phyloP scores from a whole-genome alignment of 495 filamentous ascomycete species.

The Tuber indicum region DNA sequence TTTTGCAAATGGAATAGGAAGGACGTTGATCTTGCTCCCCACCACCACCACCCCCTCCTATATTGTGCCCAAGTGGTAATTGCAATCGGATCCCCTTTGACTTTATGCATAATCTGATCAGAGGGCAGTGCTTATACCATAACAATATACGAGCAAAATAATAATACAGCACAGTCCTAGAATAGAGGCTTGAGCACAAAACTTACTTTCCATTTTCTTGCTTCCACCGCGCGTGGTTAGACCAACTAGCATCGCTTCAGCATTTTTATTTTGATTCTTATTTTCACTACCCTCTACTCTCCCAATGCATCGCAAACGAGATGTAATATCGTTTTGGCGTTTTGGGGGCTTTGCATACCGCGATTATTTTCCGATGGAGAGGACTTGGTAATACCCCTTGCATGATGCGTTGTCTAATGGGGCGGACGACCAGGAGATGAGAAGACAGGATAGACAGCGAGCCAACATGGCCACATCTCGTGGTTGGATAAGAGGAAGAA shows the following conservation, averaged over 20 bases:
- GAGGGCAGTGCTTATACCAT: not conserved
- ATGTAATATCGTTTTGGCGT: not conserved
- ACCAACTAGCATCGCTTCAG: not conserved
- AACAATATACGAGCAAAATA: not conserved
- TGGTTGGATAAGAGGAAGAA: not conserved
- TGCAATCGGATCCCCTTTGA: not conserved
- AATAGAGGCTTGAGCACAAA: not conserved
- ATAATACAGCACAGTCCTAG: not conserved
- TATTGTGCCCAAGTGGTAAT: not conserved
- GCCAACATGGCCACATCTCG: not conserved
- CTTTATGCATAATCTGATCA: not conserved
- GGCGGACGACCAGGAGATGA: not conserved
- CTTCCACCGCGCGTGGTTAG: not conserved
- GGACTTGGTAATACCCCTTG: constrained; percentile 1
- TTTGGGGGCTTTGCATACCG: not conserved
- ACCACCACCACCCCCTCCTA: not conserved
- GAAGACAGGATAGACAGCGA: not conserved
- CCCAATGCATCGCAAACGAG: not conserved
- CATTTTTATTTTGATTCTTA: not conserved
- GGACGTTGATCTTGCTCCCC: not conserved
- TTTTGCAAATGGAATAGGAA: not conserved
- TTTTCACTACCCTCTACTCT: not conserved
- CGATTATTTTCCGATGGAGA: not conserved
- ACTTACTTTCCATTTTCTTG: not conserved
- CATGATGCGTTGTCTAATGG: not conserved